phyloP scores from a whole-genome alignment of 2,329 filamentous ascomycete species.

The Trichoderma cornu-damae region DNA sequence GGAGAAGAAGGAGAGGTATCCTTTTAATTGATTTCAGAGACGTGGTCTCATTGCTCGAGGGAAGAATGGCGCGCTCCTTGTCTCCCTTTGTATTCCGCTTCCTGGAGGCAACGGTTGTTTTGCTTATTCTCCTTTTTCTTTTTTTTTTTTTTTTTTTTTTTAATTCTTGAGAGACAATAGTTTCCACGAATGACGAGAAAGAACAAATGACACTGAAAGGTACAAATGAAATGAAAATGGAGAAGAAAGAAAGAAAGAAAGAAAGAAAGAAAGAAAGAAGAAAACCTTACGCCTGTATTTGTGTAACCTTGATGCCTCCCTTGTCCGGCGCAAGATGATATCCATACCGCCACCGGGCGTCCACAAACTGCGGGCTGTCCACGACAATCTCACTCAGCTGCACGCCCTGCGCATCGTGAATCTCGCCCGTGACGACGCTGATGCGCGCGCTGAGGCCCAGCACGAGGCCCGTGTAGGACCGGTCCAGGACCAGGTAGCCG shows the following conservation, averaged over 20 bases:
- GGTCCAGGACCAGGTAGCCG: conserved; percentile 91
- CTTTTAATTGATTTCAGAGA: conserved; percentile 5
- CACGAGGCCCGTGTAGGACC: conserved; percentile 71
- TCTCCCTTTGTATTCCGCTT: conserved; percentile 4
- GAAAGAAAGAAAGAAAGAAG: not conserved
- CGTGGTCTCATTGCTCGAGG: conserved; percentile 5
- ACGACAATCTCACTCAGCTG: conserved; percentile 72
- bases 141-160: too few species aligned
- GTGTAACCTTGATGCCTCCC: conserved; percentile 76
- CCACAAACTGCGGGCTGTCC: conserved; percentile 82
- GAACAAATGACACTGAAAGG: too few species aligned
- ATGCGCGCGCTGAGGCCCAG: conserved; percentile 64
- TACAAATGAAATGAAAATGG: not conserved
- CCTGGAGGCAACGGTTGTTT: not conserved
- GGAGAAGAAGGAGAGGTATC: not conserved
- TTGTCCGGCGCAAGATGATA: conserved; percentile 64
- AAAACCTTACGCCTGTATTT: conserved; percentile 66
- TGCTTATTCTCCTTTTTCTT: too few species aligned
- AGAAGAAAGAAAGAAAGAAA: not conserved
- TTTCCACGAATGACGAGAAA: too few species aligned
- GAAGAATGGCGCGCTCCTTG: not conserved
- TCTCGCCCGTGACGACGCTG: conserved; percentile 56
- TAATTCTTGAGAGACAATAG: not conserved
- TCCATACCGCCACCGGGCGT: conserved; percentile 83
- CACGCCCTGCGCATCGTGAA: conserved; percentile 54